Evolutionary conservation across 257 asterid genomes (phyloP).

Genomic region (Scutellaria baicalensis): DNA sequence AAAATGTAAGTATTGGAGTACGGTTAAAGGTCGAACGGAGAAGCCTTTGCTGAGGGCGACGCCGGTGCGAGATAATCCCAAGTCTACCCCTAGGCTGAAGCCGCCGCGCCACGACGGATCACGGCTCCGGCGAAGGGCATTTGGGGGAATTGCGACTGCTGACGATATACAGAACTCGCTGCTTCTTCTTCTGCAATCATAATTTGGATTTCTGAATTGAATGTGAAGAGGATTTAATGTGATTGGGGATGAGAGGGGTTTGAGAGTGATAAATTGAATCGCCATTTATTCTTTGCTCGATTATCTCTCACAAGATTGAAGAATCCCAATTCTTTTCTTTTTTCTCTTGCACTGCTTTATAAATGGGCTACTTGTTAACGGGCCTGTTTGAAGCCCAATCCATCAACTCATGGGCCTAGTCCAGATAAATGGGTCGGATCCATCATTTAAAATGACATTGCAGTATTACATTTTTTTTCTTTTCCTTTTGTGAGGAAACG

Average conservation of each 20-base stretch:
- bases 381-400: too few relatives aligned
- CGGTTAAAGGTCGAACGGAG: slow-evolving; percentile 70
- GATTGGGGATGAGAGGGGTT: slow-evolving; percentile 20
- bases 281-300: slow-evolving; percentile 15
- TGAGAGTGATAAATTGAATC: slow-evolving; percentile 13
- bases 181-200: neutral
- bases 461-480: too few relatives aligned
- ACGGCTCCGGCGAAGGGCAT: slow-evolving; percentile 52
- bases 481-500: too few relatives aligned
- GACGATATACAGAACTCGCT: neutral
- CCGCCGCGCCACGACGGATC: slow-evolving; percentile 80
- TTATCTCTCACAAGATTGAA: too few relatives aligned
- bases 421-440: too few relatives aligned
- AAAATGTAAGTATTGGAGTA: slow-evolving; percentile 12
- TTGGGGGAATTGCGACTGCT: slow-evolving; percentile 49
- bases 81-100: slow-evolving; percentile 83
- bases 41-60: slow-evolving; percentile 89
- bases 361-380: too few relatives aligned
- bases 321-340: too few relatives aligned
- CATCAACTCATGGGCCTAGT: too few relatives aligned
- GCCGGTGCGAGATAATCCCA: slow-evolving; percentile 83
- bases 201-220: slow-evolving; percentile 2
- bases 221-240: slow-evolving; percentile 4
- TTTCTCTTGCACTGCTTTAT: too few relatives aligned
- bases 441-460: too few relatives aligned